Evolutionary conservation across 208 protist genomes (phyloP), one percentile per base, ranked within the genome.

Genomic region (Trypanosoma caninum): DNA sequence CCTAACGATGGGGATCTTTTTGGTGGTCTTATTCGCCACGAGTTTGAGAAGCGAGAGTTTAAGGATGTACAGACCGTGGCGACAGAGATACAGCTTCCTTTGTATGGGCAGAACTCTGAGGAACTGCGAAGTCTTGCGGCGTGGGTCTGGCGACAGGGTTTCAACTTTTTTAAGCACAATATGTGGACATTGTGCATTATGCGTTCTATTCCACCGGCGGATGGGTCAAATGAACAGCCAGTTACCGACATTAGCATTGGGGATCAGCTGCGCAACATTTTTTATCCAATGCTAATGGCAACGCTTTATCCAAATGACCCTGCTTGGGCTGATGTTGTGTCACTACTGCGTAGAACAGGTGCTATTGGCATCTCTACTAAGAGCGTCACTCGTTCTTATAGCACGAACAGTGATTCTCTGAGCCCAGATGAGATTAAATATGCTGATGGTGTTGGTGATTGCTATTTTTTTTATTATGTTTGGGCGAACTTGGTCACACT

Each of bases 391-490:
- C 80, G 78, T 18, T 56, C 67, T 18, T 65, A 89, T 51, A 89
- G 83, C 44, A 69, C 92, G 40, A 62, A 44, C 30, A 34, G 41
- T 25, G 64, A 66, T n/a, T 41, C 72, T 44, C 50, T 82, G 16
- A 61, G 75, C 54, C 88, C 88, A 2, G 80, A 89, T 48, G 64
- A 75, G 16, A 54, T 92, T 18, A 66, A 65, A 18, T 65, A 56
- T 13, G 35, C 35, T 44, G 72, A 82, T 23, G 97, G 97, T 65
- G 97, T 97, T 53, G 97, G 96, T 50, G 99, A 99, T 72, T 92
- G 89, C 47, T 99, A 99, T 76, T 99, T 98, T 69, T 90, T 91
- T 61, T 98, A 97, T 82, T 99, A 99, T 76, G 86, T 99, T 50
- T 99, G 97, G 82, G 85, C 96, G 53, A 99, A 99, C 80, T 30